Conservation (phyloP, 148 eudicot genomes). For the Rhododendron ovatum region DNA sequence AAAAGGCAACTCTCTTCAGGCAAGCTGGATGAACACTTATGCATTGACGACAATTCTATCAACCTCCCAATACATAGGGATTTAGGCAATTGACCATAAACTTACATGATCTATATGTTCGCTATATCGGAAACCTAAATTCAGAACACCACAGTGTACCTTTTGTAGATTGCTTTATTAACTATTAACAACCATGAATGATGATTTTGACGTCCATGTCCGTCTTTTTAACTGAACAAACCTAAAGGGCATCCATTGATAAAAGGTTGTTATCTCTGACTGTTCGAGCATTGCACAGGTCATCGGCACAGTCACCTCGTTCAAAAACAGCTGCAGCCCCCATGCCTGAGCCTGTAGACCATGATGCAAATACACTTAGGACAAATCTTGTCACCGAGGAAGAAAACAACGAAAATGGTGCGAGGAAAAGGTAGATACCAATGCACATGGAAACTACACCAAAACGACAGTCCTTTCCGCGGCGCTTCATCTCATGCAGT, state of each 20-base stretch:
- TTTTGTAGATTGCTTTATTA: neutral
- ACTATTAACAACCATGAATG: neutral
- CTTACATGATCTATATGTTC: neutral
- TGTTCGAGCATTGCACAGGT: slow-evolving; percentile 21
- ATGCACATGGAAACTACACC: slow-evolving; percentile 93
- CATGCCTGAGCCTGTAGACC: slow-evolving; percentile 73
- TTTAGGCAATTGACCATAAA: neutral
- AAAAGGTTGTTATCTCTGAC: slow-evolving; percentile 1
- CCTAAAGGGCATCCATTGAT: slow-evolving; percentile 18
- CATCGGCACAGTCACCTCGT: slow-evolving; percentile 64
- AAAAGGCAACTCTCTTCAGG: neutral
- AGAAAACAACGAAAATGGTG: neutral
- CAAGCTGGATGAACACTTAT: neutral
- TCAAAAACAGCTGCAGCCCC: slow-evolving; percentile 95
- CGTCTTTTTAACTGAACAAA: neutral
- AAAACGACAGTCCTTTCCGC: slow-evolving; percentile 68
- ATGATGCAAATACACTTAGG: neutral
- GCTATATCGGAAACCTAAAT: neutral
- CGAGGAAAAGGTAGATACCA: slow-evolving; percentile 24
- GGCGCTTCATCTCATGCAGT: slow-evolving; percentile 83
- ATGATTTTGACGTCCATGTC: neutral
- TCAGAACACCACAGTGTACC: neutral
- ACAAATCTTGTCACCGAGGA: neutral
- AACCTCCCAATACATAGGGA: neutral
- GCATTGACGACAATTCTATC: neutral